Percentiles rank a stretch among this genome's conserved stretches.
Conservation (phyloP, 768 basidiomycete genomes). For the Leccinum sublutescens region DNA sequence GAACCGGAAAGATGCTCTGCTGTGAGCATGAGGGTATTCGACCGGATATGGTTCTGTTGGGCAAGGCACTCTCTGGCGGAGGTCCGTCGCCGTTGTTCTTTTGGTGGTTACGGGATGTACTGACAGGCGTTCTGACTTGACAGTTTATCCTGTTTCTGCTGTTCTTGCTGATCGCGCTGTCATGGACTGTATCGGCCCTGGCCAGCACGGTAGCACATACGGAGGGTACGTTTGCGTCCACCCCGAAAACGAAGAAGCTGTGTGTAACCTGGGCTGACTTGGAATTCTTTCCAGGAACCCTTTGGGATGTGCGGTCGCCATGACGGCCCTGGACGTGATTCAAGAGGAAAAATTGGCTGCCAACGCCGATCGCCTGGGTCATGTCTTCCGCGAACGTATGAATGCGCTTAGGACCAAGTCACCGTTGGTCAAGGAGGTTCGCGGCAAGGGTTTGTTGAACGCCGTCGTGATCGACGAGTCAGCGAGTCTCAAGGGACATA, state of each 20-base stretch:
- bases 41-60: slow-evolving; percentile 90
- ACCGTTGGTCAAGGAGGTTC: slow-evolving; percentile 73
- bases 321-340: slow-evolving; percentile 90
- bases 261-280: background rate
- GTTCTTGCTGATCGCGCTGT: slow-evolving; percentile 89
- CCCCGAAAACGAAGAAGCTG: background rate
- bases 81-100: slow-evolving; percentile 44
- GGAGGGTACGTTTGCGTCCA: slow-evolving; percentile 60
- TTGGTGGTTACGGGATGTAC: background rate
- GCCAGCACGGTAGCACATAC: slow-evolving; percentile 95
- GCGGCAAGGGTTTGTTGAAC: slow-evolving; percentile 87
- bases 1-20: slow-evolving; percentile 93
- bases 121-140: slow-evolving; percentile 8
- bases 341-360: slow-evolving; percentile 80
- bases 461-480: slow-evolving; percentile 91
- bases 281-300: slow-evolving; percentile 62
- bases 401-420: slow-evolving; percentile 49
- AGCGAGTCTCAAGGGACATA: slow-evolving; percentile 70
- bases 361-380: slow-evolving; percentile 78
- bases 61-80: slow-evolving; percentile 96
- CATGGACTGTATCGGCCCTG: slow-evolving; percentile 92
- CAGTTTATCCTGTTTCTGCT: slow-evolving; percentile 95
- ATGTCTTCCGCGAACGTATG: slow-evolving; percentile 71
- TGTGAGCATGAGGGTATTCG: slow-evolving; percentile 84
- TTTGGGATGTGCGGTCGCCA: slow-evolving; percentile 93